phyloP scores from a whole-genome alignment of 768 basidiomycete genomes.

The Crucibulum laeve region DNA sequence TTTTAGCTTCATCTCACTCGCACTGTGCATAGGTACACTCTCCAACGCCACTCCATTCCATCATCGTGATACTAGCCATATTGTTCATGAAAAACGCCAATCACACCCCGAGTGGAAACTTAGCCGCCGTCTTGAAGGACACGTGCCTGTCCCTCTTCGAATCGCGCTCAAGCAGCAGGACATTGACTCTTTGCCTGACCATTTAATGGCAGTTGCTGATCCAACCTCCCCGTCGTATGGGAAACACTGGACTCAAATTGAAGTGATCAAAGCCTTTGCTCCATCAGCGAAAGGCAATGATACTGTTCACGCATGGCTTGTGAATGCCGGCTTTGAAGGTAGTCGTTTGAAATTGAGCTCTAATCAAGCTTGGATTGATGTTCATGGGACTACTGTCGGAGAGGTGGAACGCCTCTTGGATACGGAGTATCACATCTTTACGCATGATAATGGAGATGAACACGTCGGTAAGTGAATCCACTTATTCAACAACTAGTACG shows the following conservation, averaged over 20 bases:
- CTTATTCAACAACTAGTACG: background rate
- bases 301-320: conserved; percentile 26
- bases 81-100: conserved; percentile 23
- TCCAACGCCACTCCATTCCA: too few relatives aligned
- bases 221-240: conserved; percentile 30
- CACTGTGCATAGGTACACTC: too few relatives aligned
- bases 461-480: conserved; percentile 19
- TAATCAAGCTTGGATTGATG: conserved; percentile 25
- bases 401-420: conserved; percentile 26
- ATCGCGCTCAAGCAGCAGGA: conserved; percentile 31
- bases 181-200: conserved; percentile 20
- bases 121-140: conserved; percentile 15
- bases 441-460: conserved; percentile 21
- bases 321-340: conserved; percentile 15
- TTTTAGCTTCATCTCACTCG: too few relatives aligned
- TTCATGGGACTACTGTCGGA: conserved; percentile 19
- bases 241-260: conserved; percentile 26
- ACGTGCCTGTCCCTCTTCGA: conserved; percentile 22
- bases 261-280: conserved; percentile 24
- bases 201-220: conserved; percentile 28
- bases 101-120: conserved; percentile 9
- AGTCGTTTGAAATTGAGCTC: conserved; percentile 16
- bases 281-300: conserved; percentile 19
- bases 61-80: too few relatives aligned
- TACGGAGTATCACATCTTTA: conserved; percentile 27